Conservation (phyloP, 257 asterid species). For the Nemophila menziesii region DNA sequence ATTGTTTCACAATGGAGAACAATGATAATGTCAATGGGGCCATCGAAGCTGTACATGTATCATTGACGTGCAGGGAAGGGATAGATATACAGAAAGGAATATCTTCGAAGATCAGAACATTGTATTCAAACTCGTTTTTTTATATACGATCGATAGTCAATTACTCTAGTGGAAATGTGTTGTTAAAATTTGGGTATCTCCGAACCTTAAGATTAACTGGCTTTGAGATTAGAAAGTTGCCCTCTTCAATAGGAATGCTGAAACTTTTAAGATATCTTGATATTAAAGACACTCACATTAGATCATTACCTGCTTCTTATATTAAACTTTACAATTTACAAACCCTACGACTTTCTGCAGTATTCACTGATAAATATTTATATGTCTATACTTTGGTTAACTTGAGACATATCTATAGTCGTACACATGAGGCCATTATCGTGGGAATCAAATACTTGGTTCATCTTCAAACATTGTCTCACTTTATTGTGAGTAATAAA, state of each 20-base stretch:
- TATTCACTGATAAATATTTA: constrained; percentile 1
- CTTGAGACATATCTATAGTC: constrained; percentile 9
- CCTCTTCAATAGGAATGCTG: constrained; percentile 6
- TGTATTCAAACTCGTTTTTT: not conserved
- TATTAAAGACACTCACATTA: not conserved
- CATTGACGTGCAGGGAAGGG: constrained; percentile 1
- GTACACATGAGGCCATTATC: constrained; percentile 4
- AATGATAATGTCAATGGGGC: not conserved
- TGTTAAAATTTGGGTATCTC: not conserved
- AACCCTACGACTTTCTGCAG: constrained; percentile 7
- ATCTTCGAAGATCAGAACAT: not conserved
- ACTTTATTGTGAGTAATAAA: constrained; percentile 3
- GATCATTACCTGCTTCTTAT: constrained; percentile 8
- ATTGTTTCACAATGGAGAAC: not conserved
- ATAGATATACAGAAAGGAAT: not conserved
- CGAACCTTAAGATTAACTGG: constrained; percentile 8
- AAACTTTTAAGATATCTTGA: constrained; percentile 16
- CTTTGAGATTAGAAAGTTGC: not conserved
- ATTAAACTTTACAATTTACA: constrained; percentile 16
- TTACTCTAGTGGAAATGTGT: constrained; percentile 6
- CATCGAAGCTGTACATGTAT: constrained; percentile 1
- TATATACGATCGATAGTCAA: too few relatives aligned
- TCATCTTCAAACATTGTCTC: constrained; percentile 12
- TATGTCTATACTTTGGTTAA: constrained; percentile 8
- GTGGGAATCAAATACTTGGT: constrained; percentile 10